Percentiles rank a stretch among this genome's conserved stretches.
Evolutionary conservation across 768 basidiomycete genomes (phyloP).

Genomic region (Tylopilus sp.): DNA sequence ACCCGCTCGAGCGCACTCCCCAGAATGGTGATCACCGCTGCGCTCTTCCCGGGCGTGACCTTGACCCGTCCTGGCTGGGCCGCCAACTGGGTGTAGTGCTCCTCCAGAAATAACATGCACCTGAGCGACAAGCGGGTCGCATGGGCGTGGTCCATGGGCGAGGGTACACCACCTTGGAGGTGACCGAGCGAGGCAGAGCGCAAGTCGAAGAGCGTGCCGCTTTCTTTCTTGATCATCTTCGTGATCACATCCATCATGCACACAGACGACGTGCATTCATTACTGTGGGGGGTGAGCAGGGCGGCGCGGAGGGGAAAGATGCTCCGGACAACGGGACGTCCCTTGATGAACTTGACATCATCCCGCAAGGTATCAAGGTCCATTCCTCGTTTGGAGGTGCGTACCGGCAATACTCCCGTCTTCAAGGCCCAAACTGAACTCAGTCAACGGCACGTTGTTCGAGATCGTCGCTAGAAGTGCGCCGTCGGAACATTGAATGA

Average conservation of each 20-base stretch:
- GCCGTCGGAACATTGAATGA: slow-evolving; percentile 94
- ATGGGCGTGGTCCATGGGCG: slow-evolving; percentile 89
- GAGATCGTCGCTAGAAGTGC: slow-evolving; percentile 96
- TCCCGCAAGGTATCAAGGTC: slow-evolving; percentile 73
- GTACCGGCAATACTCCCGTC: slow-evolving; percentile 91
- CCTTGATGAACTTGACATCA: slow-evolving; percentile 90
- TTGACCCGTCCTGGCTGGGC: slow-evolving; percentile 50
- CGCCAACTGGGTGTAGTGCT: slow-evolving; percentile 60
- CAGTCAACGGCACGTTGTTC: slow-evolving; percentile 97
- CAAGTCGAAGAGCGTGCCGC: slow-evolving; percentile 85
- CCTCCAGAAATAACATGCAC: slow-evolving; percentile 93
- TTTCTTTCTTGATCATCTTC: slow-evolving; percentile 94
- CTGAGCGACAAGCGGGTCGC: slow-evolving; percentile 87
- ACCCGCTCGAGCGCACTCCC: slow-evolving; percentile 79
- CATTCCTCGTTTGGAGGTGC: slow-evolving; percentile 91
- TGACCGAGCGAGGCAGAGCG: slow-evolving; percentile 97
- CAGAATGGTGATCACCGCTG: slow-evolving; percentile 91
- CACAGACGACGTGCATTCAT: slow-evolving; percentile 80
- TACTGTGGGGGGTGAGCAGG: too few relatives aligned
- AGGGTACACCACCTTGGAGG: slow-evolving; percentile 93
- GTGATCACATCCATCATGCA: slow-evolving; percentile 92
- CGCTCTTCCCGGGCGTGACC: slow-evolving; percentile 59
- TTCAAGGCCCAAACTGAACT: slow-evolving; percentile 81
- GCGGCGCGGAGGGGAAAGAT: too few relatives aligned
- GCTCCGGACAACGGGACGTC: slow-evolving; percentile 87